Percentiles rank a stretch among this genome's conserved stretches.
phyloP scores from a whole-genome alignment of 106 monocot genomes.

The Dendrobium chrysotoxum region DNA sequence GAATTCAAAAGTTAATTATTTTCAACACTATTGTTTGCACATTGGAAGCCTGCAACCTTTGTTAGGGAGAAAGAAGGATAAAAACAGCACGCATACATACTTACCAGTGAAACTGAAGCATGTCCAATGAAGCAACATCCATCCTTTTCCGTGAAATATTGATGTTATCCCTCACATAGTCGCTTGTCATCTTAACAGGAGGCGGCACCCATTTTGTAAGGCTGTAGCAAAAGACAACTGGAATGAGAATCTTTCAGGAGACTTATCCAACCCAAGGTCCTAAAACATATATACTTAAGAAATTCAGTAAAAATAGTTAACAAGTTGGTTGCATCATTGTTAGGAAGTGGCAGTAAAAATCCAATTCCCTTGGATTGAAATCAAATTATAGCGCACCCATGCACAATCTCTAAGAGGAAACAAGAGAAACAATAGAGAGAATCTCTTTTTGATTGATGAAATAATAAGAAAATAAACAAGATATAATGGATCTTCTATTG shows the following conservation, averaged over 20 bases:
- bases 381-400: no score
- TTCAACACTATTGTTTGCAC: background rate
- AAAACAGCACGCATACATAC: background rate
- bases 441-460: no score
- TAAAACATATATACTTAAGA: background rate
- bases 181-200: slow-evolving; percentile 91
- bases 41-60: background rate
- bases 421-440: no score
- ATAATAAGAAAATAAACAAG: no score
- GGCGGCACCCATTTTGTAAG: slow-evolving; percentile 97
- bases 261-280: no score
- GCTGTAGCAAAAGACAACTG: slow-evolving; percentile 22
- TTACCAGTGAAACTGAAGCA: slow-evolving; percentile 99
- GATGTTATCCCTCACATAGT: slow-evolving; percentile 72
- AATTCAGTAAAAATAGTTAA: background rate
- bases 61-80: background rate
- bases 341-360: no score
- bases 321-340: no score
- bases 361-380: no score
- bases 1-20: background rate
- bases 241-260: background rate
- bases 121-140: slow-evolving; percentile 88
- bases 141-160: slow-evolving; percentile 82
- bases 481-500: no score
- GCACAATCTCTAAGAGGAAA: no score